phyloP scores from a whole-genome alignment of 192 early-diverging fungal genomes.

The Backusella liffmaniae region DNA sequence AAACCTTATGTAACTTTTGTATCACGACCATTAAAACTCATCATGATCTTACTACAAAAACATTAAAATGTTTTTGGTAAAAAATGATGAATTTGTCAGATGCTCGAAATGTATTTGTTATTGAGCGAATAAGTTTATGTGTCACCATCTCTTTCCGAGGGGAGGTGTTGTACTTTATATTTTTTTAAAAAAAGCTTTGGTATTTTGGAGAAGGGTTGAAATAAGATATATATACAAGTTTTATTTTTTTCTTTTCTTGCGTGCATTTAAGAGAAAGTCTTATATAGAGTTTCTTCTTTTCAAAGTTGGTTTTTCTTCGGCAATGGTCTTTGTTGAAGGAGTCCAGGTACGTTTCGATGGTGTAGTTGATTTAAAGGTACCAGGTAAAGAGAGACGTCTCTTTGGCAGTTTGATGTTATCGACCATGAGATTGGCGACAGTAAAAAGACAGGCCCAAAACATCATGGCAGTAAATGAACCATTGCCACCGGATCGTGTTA shows the following conservation, averaged over 20 bases:
- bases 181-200: not conserved
- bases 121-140: not conserved
- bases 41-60: not conserved
- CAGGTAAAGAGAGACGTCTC: conserved; percentile 9
- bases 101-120: not conserved
- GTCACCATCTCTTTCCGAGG: not conserved
- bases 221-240: not conserved
- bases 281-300: conserved; percentile 19
- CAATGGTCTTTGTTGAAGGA: not conserved
- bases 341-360: conserved; percentile 1
- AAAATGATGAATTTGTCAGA: not conserved
- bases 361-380: not conserved
- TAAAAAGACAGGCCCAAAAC: conserved; percentile 12
- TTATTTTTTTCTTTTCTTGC: not conserved
- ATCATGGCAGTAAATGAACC: conserved; percentile 13
- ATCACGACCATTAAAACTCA: not conserved
- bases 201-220: not conserved
- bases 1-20: not conserved
- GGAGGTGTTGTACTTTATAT: not conserved
- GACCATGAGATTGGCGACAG: conserved; percentile 2
- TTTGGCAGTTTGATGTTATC: not conserved
- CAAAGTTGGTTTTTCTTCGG: not conserved
- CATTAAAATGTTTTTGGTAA: not conserved
- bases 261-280: not conserved
- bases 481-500: not conserved